Conservation (phyloP, 164 flowering plant genomes). For the Hamamelis virginiana region DNA sequence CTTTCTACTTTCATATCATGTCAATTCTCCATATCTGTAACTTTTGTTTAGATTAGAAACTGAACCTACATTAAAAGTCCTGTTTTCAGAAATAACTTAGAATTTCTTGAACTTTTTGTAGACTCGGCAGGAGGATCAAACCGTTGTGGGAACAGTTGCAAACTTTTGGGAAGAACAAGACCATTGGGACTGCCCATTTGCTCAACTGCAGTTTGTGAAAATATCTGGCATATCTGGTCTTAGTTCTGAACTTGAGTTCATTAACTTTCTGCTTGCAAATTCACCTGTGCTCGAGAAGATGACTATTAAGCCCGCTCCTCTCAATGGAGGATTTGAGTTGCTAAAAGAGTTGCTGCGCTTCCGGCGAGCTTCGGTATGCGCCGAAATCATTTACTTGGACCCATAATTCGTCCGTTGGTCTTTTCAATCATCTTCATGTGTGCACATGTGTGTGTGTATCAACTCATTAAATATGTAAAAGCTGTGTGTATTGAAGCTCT, state of each 20-base stretch:
- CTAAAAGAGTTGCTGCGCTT: constrained; percentile 47
- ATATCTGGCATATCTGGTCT: constrained; percentile 34
- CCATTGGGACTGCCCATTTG: constrained; percentile 20
- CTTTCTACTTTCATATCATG: not conserved
- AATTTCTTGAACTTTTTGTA: constrained; percentile 7
- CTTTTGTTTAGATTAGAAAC: not conserved
- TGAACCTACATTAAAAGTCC: too few species aligned
- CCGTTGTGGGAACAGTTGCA: not conserved
- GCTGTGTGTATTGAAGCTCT: too few species aligned
- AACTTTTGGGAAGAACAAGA: constrained; percentile 25
- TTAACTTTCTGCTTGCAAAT: constrained; percentile 45
- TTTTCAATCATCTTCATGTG: too few species aligned
- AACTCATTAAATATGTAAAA: too few species aligned
- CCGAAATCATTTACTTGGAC: constrained; percentile 42
- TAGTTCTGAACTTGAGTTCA: constrained; percentile 39
- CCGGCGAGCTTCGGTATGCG: constrained; percentile 45
- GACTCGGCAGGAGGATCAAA: constrained; percentile 39
- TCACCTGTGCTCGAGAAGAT: constrained; percentile 52
- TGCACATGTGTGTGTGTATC: too few species aligned
- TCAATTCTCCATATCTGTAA: not conserved
- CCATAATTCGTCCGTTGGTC: constrained; percentile 8
- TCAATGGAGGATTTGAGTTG: constrained; percentile 32
- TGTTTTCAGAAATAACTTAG: too few species aligned
- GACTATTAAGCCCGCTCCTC: constrained; percentile 40
- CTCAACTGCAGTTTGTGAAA: constrained; percentile 34